Evolutionary conservation across 2,329 filamentous ascomycete genomes (phyloP), one percentile per base, ranked within the genome.

Genomic region (Capronia americana): DNA sequence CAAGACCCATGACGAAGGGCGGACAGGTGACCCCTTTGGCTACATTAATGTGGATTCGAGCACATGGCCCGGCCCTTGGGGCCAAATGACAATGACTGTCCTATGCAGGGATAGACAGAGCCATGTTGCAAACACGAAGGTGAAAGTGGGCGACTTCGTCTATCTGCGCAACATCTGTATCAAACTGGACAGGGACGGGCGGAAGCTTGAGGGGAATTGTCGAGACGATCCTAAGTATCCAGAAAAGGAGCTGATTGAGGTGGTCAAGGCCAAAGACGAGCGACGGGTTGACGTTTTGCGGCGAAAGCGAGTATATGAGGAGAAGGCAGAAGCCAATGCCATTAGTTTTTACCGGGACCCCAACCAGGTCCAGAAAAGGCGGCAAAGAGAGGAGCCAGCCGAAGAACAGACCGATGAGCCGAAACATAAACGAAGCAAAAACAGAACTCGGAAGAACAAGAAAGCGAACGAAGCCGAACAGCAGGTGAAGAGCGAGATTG

Each of bases 31-130:
- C 70, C 76, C 80, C 0, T 86, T 80, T 67, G 84, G 82, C n/a
- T 90, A 91, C 73, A 78, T 76, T 14, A 65, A 72, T 17, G 46
- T 26, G 58, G 76, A 73, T 26, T 71, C 75, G 28, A 75, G 75
- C 23, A 77, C 77, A 46, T 96, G 91, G 91, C 80, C 81, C 1
- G 92, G 93, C 0, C 93, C 93, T 0, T 89, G 81, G 71, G 93
- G 93, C 1, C 88, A 88, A 73, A 81, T 86, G 74, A 89, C 88
- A 1, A 81, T 97, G 60, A 88, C 89, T 71, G 79, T 97, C 26
- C 90, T 87, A 30, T 83, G 91, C 30, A 96, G 83, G 76, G 87
- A 89, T 14, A 86, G 86, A 0, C 90, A 97, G 75, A 86, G 88
- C 1, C 72, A 75, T 1, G 86, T 80, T 69, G 84, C 89, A n/a